These are phyloP conservation scores for Hypholoma fasciculare DNA, from an alignment of 768 basidiomycete genomes.

Conservation along the genomic window DNA sequence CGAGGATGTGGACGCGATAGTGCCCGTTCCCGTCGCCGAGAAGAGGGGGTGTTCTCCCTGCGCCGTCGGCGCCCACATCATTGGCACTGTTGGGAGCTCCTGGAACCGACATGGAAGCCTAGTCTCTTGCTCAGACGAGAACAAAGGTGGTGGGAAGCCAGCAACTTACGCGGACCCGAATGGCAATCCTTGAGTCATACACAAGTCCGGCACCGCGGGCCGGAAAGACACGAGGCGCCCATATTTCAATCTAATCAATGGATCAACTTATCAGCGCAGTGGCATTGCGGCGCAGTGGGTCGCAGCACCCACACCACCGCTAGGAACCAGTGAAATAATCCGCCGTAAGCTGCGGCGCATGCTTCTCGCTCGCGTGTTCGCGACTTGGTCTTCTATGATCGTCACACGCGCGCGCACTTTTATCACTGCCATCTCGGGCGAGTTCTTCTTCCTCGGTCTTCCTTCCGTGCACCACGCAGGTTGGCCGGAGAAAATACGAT, in stretches of 20 bases:
- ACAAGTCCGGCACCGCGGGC: neutral
- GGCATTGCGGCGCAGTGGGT: neutral
- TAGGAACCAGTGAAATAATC: too few relatives aligned
- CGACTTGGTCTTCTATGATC: too few relatives aligned
- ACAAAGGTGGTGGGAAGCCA: too few relatives aligned
- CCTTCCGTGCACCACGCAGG: too few relatives aligned
- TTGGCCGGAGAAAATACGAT: too few relatives aligned
- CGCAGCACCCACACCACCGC: neutral
- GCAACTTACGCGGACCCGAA: neutral
- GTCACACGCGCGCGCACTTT: too few relatives aligned
- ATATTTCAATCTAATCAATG: neutral
- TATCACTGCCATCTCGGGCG: too few relatives aligned
- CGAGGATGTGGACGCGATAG: slow-evolving; percentile 21
- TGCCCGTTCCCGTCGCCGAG: slow-evolving; percentile 19
- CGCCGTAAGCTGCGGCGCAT: too few relatives aligned
- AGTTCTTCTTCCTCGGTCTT: too few relatives aligned
- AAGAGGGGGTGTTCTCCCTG: slow-evolving; percentile 10
- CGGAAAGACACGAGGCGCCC: neutral
- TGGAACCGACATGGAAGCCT: neutral
- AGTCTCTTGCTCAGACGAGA: too few relatives aligned
- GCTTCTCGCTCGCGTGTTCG: too few relatives aligned
- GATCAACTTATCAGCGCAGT: neutral
- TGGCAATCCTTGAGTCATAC: neutral
- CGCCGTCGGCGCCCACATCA: neutral
- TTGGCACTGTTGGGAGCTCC: neutral